These are phyloP conservation scores for Pisolithus albus DNA, from an alignment of 768 basidiomycete genomes.

Conservation along the genomic window DNA sequence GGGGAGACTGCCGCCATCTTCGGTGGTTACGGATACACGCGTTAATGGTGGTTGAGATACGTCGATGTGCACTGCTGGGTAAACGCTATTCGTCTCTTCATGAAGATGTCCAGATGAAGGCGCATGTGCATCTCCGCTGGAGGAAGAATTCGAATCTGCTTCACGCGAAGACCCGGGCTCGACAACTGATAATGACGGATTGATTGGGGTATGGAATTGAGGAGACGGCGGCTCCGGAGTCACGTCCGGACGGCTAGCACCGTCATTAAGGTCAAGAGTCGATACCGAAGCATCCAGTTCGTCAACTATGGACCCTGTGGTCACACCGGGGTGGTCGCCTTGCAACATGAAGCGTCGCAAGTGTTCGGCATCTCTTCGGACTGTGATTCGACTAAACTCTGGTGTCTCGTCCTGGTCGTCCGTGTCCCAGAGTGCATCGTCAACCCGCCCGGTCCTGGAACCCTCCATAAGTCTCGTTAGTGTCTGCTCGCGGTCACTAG, in stretches of 20 bases:
- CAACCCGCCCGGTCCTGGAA: slow-evolving; percentile 12
- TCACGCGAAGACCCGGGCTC: slow-evolving; percentile 19
- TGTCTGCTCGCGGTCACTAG: too few species aligned
- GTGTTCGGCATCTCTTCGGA: slow-evolving; percentile 54
- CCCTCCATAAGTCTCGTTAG: too few species aligned
- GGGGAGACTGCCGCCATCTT: not conserved
- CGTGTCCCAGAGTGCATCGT: slow-evolving; percentile 64
- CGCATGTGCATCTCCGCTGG: not conserved
- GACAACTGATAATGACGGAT: slow-evolving; percentile 9
- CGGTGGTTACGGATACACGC: slow-evolving; percentile 20
- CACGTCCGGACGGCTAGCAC: slow-evolving; percentile 13
- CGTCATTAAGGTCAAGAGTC: slow-evolving; percentile 47
- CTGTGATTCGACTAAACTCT: slow-evolving; percentile 53
- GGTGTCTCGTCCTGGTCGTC: slow-evolving; percentile 44
- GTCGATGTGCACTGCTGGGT: slow-evolving; percentile 41
- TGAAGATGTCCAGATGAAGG: not conserved
- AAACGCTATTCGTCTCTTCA: slow-evolving; percentile 13
- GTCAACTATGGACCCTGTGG: slow-evolving; percentile 13
- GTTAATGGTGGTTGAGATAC: slow-evolving; percentile 30
- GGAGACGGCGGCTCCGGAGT: slow-evolving; percentile 15
- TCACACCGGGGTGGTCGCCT: slow-evolving; percentile 17
- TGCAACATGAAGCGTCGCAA: slow-evolving; percentile 32
- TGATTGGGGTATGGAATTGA: slow-evolving; percentile 16
- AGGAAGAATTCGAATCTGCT: not conserved
- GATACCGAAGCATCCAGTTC: slow-evolving; percentile 46